Percentiles rank a stretch among this genome's conserved stretches.
These are phyloP conservation scores for Microbotryum scabiosae DNA, from an alignment of 1,284 basidiomycete genomes.

Conservation along the genomic window DNA sequence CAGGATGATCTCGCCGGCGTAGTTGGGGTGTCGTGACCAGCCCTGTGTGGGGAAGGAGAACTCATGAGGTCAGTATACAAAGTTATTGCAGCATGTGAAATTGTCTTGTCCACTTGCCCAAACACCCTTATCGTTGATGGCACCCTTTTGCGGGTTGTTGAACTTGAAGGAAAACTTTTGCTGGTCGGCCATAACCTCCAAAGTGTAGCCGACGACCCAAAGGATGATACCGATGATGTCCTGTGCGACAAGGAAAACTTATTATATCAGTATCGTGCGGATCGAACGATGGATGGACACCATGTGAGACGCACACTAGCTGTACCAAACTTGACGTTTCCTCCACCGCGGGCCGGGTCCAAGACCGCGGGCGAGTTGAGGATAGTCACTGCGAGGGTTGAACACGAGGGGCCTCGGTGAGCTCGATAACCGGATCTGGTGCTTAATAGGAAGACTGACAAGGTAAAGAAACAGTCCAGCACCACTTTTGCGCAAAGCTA, in stretches of 20 bases:
- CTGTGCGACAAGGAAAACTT: slow-evolving; percentile 30
- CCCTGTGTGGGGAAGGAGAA: slow-evolving; percentile 30
- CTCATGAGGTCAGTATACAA: too few relatives aligned
- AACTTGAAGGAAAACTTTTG: slow-evolving; percentile 58
- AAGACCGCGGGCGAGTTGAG: slow-evolving; percentile 61
- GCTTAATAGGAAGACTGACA: background rate
- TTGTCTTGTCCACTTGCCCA: background rate
- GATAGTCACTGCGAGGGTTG: slow-evolving; percentile 51
- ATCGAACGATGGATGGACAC: slow-evolving; percentile 1
- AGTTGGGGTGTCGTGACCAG: slow-evolving; percentile 52
- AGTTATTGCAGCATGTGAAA: slow-evolving; percentile 7
- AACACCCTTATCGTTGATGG: slow-evolving; percentile 43
- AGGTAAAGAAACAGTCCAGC: background rate
- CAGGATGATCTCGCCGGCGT: slow-evolving; percentile 65
- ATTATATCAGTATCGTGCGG: too few relatives aligned
- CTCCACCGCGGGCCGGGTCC: slow-evolving; percentile 44
- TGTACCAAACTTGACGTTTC: slow-evolving; percentile 53
- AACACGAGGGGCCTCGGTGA: too few relatives aligned
- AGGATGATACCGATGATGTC: slow-evolving; percentile 63
- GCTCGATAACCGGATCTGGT: too few relatives aligned
- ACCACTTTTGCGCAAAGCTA: too few relatives aligned
- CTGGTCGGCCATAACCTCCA: slow-evolving; percentile 55
- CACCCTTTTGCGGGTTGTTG: slow-evolving; percentile 49
- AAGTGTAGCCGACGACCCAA: slow-evolving; percentile 54
- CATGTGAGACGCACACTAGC: slow-evolving; percentile 34